Evolutionary conservation across 2,329 filamentous ascomycete species (phyloP).

Genomic region (Ophiostoma populinum): DNA sequence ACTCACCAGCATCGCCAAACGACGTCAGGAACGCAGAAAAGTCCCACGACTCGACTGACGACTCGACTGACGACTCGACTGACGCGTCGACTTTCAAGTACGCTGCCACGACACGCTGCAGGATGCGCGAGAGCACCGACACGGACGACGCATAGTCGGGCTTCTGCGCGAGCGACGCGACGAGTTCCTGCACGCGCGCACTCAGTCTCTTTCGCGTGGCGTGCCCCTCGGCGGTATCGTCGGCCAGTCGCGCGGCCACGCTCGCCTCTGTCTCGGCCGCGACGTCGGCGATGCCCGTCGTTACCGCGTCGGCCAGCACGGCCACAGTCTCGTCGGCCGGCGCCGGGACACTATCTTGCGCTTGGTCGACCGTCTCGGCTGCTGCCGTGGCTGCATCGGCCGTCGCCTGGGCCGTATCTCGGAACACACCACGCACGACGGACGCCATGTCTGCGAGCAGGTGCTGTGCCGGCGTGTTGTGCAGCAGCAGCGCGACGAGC

Average conservation of each 20-base stretch:
- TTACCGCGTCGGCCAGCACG: constrained; percentile 35
- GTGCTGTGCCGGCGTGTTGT: constrained; percentile 77
- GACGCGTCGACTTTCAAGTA: constrained; percentile 45
- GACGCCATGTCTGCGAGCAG: constrained; percentile 68
- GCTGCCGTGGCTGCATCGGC: constrained; percentile 60
- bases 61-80: no score
- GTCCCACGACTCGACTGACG: no score
- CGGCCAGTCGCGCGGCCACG: constrained; percentile 53
- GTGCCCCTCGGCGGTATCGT: constrained; percentile 32
- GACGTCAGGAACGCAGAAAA: constrained; percentile 68
- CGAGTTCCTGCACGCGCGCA: constrained; percentile 57
- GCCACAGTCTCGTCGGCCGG: constrained; percentile 24
- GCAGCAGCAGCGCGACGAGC: constrained; percentile 66
- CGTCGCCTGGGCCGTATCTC: constrained; percentile 66
- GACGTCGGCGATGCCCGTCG: constrained; percentile 35
- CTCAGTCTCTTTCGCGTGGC: constrained; percentile 40
- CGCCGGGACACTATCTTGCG: no score
- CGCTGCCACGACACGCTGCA: constrained; percentile 59
- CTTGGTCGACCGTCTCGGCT: constrained; percentile 50
- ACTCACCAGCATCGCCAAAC: constrained; percentile 57
- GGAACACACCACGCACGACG: constrained; percentile 69
- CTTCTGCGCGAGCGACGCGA: constrained; percentile 56
- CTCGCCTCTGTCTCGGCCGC: constrained; percentile 48
- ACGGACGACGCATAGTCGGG: constrained; percentile 78
- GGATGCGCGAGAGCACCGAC: constrained; percentile 54